Percentiles rank a stretch among this genome's conserved stretches.
Conservation (phyloP, 306 rosid genomes). For the Quercus agrifolia region DNA sequence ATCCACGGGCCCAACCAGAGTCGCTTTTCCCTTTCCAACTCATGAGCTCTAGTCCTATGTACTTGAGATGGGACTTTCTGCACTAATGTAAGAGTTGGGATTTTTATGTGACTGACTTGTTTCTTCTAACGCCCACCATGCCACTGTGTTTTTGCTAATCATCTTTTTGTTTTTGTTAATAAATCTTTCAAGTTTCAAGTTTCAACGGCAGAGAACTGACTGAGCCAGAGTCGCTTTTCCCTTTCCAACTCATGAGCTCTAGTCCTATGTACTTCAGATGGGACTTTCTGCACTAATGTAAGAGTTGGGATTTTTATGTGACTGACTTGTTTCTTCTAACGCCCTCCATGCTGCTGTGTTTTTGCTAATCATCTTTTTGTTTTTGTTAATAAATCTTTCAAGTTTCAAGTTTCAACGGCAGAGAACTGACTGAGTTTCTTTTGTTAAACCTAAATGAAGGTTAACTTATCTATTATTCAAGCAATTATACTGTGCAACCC, state of each 20-base stretch:
- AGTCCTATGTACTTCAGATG: background rate
- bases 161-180: background rate
- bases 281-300: background rate
- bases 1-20: background rate
- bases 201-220: too few species aligned
- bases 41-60: background rate
- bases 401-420: too few species aligned
- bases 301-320: background rate
- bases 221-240: background rate
- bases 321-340: background rate
- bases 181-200: too few species aligned
- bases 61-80: background rate
- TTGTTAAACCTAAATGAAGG: background rate
- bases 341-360: background rate
- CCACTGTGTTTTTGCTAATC: background rate
- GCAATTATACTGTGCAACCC: too few species aligned
- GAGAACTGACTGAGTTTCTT: background rate
- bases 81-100: background rate
- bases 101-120: background rate
- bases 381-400: too few species aligned
- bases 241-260: background rate
- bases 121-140: background rate
- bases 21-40: background rate
- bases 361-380: too few species aligned
- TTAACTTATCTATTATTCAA: background rate